phyloP scores from a whole-genome alignment of 371 early-diverging fungal genomes.

The Mortierella sp. region DNA sequence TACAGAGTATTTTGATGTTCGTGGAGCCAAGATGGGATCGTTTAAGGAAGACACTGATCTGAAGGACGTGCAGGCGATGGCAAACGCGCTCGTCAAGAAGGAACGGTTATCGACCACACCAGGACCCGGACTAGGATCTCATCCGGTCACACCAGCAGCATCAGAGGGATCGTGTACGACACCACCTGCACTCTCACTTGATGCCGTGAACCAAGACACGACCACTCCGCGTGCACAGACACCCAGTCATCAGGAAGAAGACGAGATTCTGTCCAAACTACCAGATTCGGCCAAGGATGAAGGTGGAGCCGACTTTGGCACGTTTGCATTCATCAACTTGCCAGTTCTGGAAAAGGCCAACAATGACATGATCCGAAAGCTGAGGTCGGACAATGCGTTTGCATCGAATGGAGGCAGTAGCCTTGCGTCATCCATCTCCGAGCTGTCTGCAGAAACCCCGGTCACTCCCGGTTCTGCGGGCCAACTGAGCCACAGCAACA shows the following conservation, averaged over 20 bases:
- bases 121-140: conserved; percentile 1
- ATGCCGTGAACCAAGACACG: conserved; percentile 14
- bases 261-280: not conserved
- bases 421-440: conserved; percentile 38
- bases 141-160: not conserved
- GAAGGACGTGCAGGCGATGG: conserved; percentile 36
- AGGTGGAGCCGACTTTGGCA: conserved; percentile 83
- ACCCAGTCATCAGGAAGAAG: conserved; percentile 7
- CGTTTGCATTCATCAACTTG: conserved; percentile 92
- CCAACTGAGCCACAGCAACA: conserved; percentile 4
- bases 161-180: conserved; percentile 8
- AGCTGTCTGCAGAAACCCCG: conserved; percentile 42
- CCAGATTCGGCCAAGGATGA: conserved; percentile 35
- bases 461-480: conserved; percentile 35
- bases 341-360: conserved; percentile 91
- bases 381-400: conserved; percentile 58
- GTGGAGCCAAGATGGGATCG: conserved; percentile 77
- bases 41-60: conserved; percentile 52
- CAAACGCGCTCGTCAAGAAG: conserved; percentile 22
- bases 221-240: conserved; percentile 38
- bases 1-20: conserved; percentile 93
- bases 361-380: conserved; percentile 79
- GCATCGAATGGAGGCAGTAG: conserved; percentile 44
- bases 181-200: conserved; percentile 11
- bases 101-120: not conserved